Percentiles rank a stretch among this genome's conserved stretches.
Conservation (phyloP, 2,329 filamentous ascomycete genomes). For the Neopestalotiopsis sp. region DNA sequence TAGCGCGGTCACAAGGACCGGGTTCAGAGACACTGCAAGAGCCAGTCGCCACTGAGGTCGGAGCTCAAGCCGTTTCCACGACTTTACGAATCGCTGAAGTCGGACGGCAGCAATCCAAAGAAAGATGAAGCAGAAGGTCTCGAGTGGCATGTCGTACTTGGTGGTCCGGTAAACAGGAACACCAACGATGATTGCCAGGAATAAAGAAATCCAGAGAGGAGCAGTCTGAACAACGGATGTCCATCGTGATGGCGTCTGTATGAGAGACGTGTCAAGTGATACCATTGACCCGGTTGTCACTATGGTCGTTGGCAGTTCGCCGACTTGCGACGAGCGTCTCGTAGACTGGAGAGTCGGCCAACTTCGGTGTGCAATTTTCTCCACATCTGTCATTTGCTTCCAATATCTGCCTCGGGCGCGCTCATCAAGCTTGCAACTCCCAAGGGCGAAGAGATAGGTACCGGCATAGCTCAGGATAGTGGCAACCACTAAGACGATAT, state of each 20-base stretch:
- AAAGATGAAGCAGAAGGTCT: constrained; percentile 32
- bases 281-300: constrained; percentile 24
- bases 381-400: constrained; percentile 26
- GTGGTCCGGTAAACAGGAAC: constrained; percentile 33
- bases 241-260: constrained; percentile 17
- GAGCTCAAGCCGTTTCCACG: constrained; percentile 24
- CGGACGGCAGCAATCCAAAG: constrained; percentile 35
- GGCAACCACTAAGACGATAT: constrained; percentile 28
- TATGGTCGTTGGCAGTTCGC: constrained; percentile 23
- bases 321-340: constrained; percentile 26
- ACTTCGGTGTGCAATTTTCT: constrained; percentile 26
- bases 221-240: constrained; percentile 31
- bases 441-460: constrained; percentile 29
- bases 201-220: constrained; percentile 34
- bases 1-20: constrained; percentile 33
- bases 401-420: constrained; percentile 26
- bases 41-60: constrained; percentile 24
- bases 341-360: constrained; percentile 22
- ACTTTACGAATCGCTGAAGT: constrained; percentile 32
- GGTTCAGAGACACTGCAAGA: constrained; percentile 34
- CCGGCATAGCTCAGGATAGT: constrained; percentile 32
- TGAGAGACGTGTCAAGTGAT: constrained; percentile 20
- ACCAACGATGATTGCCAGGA: constrained; percentile 31
- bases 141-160: constrained; percentile 33
- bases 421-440: constrained; percentile 31